phyloP scores from a whole-genome alignment of 2,329 filamentous ascomycete genomes.

The Aspergillus puulaauensis region DNA sequence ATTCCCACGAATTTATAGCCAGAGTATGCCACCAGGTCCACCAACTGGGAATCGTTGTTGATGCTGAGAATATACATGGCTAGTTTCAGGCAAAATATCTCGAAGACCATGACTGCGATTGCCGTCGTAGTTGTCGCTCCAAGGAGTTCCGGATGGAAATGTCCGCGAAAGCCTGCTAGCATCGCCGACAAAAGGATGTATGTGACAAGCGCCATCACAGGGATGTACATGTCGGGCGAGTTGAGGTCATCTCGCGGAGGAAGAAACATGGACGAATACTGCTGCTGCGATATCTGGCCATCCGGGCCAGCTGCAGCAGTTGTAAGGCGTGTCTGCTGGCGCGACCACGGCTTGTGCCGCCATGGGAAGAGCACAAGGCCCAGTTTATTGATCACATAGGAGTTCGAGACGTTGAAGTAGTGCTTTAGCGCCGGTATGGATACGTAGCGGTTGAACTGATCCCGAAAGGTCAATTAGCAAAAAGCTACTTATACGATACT shows the following conservation, averaged over 20 bases:
- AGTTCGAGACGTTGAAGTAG: slow-evolving; percentile 99
- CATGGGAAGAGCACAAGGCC: slow-evolving; percentile 94
- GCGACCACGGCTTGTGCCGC: slow-evolving; percentile 96
- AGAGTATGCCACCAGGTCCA: slow-evolving; percentile 92
- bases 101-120: slow-evolving; percentile 76
- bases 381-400: slow-evolving; percentile 91
- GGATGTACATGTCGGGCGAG: slow-evolving; percentile 99
- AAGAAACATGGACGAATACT: slow-evolving; percentile 64
- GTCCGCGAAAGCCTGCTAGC: slow-evolving; percentile 81
- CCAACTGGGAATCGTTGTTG: slow-evolving; percentile 86
- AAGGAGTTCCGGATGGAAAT: slow-evolving; percentile 91
- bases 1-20: slow-evolving; percentile 99
- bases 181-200: slow-evolving; percentile 94
- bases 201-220: slow-evolving; percentile 94
- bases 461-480: not conserved
- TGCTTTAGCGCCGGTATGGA: slow-evolving; percentile 93
- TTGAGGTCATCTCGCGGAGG: slow-evolving; percentile 95
- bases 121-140: slow-evolving; percentile 85
- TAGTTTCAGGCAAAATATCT: slow-evolving; percentile 86
- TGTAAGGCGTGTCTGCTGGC: slow-evolving; percentile 68
- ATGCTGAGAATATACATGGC: slow-evolving; percentile 94
- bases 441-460: slow-evolving; percentile 75
- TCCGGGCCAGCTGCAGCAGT: slow-evolving; percentile 46
- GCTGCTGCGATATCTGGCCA: slow-evolving; percentile 62
- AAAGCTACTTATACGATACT: not conserved